phyloP scores from a whole-genome alignment of 805 yeast genomes.

The Candida mattraensis region DNA sequence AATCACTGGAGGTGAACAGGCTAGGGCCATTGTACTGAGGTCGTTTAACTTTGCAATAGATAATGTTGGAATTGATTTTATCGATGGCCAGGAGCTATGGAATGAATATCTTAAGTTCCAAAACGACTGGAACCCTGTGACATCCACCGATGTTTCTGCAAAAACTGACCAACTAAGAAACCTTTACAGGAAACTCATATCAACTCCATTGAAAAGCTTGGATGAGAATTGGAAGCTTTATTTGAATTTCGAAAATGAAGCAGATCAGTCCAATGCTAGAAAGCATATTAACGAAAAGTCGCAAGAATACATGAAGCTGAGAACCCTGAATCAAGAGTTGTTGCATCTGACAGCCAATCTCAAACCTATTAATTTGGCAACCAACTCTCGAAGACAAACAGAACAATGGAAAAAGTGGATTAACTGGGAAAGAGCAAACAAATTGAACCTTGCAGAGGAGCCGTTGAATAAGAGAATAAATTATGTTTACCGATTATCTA shows the following conservation, averaged over 20 bases:
- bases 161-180: conserved; percentile 74
- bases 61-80: conserved; percentile 74
- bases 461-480: conserved; percentile 55
- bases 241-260: conserved; percentile 78
- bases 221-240: conserved; percentile 82
- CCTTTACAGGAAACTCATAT: conserved; percentile 64
- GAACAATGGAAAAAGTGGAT: conserved; percentile 73
- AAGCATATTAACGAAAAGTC: conserved; percentile 81
- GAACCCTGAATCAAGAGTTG: conserved; percentile 75
- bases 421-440: conserved; percentile 73
- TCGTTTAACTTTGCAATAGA: conserved; percentile 83
- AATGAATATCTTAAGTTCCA: conserved; percentile 77
- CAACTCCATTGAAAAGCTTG: conserved; percentile 73
- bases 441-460: conserved; percentile 55
- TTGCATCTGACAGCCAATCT: conserved; percentile 45
- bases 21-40: conserved; percentile 67
- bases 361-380: conserved; percentile 14
- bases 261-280: conserved; percentile 75
- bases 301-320: conserved; percentile 81
- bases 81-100: conserved; percentile 70
- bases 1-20: conserved; percentile 80
- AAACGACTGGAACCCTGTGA: conserved; percentile 73
- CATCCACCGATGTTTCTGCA: conserved; percentile 83
- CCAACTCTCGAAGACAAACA: conserved; percentile 41
- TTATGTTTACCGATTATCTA: conserved; percentile 72